Percentiles rank a stretch among this genome's conserved stretches.
These are phyloP conservation scores for Ceratobasidium sp. DNA, from an alignment of 1,284 basidiomycete species.

Conservation along the genomic window DNA sequence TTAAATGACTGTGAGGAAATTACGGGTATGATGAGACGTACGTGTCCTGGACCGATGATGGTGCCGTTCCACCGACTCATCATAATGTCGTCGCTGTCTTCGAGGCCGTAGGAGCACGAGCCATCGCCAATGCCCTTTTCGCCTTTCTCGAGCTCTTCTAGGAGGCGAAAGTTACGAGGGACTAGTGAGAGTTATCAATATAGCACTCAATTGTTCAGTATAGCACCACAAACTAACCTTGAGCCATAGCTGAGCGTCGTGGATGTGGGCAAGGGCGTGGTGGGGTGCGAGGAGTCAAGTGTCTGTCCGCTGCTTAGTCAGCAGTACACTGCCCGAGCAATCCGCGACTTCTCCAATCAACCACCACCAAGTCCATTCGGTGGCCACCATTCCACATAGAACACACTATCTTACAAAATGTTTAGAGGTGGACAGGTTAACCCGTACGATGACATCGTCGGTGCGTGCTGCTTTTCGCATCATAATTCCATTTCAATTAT, in stretches of 20 bases:
- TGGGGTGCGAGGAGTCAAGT: conserved; percentile 20
- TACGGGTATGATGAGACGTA: conserved; percentile 61
- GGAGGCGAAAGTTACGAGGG: conserved; percentile 94
- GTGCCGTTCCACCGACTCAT: conserved; percentile 99
- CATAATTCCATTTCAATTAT: not conserved
- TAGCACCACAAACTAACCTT: conserved; percentile 61
- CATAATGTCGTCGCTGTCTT: conserved; percentile 92
- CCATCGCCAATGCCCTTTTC: conserved; percentile 99
- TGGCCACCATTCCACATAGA: conserved; percentile 22
- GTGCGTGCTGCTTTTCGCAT: conserved; percentile 60
- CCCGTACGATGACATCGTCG: conserved; percentile 94
- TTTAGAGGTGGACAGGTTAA: conserved; percentile 77
- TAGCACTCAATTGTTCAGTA: not conserved
- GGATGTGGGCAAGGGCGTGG: conserved; percentile 47
- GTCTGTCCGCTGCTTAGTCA: conserved; percentile 18
- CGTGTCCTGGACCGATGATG: conserved; percentile 97
- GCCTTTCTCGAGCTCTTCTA: conserved; percentile 99
- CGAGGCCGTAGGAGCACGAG: conserved; percentile 94
- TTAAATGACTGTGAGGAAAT: not conserved
- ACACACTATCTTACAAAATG: conserved; percentile 61
- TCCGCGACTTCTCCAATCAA: not conserved
- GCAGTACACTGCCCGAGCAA: conserved; percentile 23
- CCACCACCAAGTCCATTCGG: conserved; percentile 26
- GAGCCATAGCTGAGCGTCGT: conserved; percentile 67
- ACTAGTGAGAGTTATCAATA: conserved; percentile 66